These are phyloP conservation scores for Fraxinus angustifolia DNA, from an alignment of 305 asterid species.

Conservation along the genomic window DNA sequence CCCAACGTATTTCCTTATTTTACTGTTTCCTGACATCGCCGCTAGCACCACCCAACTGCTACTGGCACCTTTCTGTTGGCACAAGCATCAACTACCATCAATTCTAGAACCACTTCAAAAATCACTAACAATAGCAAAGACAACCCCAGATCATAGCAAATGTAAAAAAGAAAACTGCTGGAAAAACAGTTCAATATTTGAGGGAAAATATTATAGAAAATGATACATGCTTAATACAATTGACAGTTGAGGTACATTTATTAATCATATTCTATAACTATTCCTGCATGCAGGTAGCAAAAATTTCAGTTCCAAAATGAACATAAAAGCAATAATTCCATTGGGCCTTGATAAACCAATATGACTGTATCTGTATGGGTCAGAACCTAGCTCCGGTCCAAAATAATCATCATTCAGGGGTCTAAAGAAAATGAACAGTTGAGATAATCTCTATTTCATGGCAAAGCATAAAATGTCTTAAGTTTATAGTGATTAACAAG, in stretches of 20 bases:
- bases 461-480: background rate
- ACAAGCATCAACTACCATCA: background rate
- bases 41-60: constrained; percentile 10
- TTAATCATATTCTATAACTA: background rate
- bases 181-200: background rate
- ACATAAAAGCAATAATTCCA: background rate
- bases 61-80: constrained; percentile 1
- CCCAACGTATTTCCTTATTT: background rate
- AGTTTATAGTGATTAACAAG: background rate
- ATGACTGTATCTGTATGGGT: background rate
- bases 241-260: background rate
- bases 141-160: background rate
- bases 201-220: background rate
- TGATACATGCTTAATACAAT: background rate
- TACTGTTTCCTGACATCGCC: background rate
- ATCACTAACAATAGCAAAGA: background rate
- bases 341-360: background rate
- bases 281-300: background rate
- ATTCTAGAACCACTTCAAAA: background rate
- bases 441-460: background rate
- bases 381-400: background rate
- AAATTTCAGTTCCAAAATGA: background rate
- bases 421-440: background rate
- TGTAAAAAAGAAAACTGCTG: background rate
- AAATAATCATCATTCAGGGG: background rate